Percentiles rank a stretch among this genome's conserved stretches.
Evolutionary conservation across 2,329 filamentous ascomycete genomes (phyloP).

Genomic region (Colletotrichum sidae): DNA sequence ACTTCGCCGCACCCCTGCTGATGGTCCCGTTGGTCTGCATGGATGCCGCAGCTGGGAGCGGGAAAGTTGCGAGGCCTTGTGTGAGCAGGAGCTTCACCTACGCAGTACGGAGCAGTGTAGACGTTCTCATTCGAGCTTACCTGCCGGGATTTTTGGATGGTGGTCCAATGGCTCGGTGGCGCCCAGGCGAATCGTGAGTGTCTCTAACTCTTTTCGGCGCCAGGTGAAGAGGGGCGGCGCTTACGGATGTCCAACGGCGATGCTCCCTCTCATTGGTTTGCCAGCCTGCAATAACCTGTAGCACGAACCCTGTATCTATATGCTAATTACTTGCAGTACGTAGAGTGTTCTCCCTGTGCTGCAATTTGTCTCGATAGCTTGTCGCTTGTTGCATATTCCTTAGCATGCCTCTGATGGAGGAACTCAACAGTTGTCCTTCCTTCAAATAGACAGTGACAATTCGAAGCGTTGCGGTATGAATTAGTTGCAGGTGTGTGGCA

Average conservation of each 20-base stretch:
- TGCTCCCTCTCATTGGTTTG: slow-evolving; percentile 19
- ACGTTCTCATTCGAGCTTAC: slow-evolving; percentile 26
- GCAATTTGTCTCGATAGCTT: too few relatives aligned
- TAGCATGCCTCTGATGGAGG: too few relatives aligned
- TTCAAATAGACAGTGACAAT: too few relatives aligned
- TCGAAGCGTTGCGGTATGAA: not conserved
- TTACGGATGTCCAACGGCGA: slow-evolving; percentile 30
- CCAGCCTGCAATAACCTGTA: not conserved
- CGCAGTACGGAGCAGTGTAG: not conserved
- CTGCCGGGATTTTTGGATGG: slow-evolving; percentile 2
- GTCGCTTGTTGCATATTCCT: too few relatives aligned
- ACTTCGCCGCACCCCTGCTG: slow-evolving; percentile 32
- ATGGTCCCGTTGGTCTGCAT: slow-evolving; percentile 31
- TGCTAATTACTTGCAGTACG: too few relatives aligned
- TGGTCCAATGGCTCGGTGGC: slow-evolving; percentile 29
- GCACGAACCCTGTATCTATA: too few relatives aligned
- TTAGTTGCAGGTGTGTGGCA: not conserved
- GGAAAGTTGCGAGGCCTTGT: slow-evolving; percentile 2
- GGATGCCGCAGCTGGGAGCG: not conserved
- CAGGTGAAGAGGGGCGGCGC: slow-evolving; percentile 36
- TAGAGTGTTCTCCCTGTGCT: too few relatives aligned
- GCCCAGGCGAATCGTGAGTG: slow-evolving; percentile 22
- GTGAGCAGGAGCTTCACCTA: slow-evolving; percentile 5
- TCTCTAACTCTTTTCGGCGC: slow-evolving; percentile 34
- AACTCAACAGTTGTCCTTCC: too few relatives aligned